Percentiles rank a stretch among this genome's conserved stretches.
Evolutionary conservation across 208 protist species (phyloP).

Genomic region (Trypanosomatidae sp.): DNA sequence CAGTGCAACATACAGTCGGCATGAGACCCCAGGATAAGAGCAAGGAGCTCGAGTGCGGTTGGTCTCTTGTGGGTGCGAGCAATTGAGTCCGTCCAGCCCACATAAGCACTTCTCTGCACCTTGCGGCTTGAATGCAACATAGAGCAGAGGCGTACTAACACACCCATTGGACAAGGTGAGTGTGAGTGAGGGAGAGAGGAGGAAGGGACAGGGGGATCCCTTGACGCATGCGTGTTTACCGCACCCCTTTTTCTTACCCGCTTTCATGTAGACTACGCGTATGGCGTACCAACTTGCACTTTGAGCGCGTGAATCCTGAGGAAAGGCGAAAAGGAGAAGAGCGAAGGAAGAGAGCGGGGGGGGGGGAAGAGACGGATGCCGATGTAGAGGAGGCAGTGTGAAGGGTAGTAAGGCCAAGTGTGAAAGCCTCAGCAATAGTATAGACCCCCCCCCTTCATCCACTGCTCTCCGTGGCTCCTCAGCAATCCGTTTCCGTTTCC

Average conservation of each 20-base stretch:
- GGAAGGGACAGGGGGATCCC: background rate
- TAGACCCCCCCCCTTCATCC: too few relatives aligned
- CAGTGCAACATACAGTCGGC: background rate
- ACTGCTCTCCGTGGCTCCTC: too few relatives aligned
- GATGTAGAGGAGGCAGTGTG: background rate
- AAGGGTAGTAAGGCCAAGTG: slow-evolving; percentile 1
- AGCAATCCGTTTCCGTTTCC: background rate
- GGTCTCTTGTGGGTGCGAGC: background rate
- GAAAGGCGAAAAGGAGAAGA: background rate
- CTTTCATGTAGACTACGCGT: background rate
- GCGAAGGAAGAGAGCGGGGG: background rate
- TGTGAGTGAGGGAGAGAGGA: background rate
- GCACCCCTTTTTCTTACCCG: too few relatives aligned
- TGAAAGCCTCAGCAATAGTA: background rate
- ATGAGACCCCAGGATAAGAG: background rate
- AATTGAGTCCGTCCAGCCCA: background rate
- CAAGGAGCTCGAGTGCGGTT: background rate
- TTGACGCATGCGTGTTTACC: background rate
- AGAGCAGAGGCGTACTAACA: background rate
- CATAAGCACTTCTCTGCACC: background rate
- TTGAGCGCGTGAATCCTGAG: background rate
- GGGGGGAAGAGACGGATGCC: background rate
- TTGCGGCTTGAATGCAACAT: background rate
- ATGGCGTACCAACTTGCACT: background rate
- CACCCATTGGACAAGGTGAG: background rate